Conservation (phyloP, 73 alveolate species). For the Diophrys appendiculata region DNA sequence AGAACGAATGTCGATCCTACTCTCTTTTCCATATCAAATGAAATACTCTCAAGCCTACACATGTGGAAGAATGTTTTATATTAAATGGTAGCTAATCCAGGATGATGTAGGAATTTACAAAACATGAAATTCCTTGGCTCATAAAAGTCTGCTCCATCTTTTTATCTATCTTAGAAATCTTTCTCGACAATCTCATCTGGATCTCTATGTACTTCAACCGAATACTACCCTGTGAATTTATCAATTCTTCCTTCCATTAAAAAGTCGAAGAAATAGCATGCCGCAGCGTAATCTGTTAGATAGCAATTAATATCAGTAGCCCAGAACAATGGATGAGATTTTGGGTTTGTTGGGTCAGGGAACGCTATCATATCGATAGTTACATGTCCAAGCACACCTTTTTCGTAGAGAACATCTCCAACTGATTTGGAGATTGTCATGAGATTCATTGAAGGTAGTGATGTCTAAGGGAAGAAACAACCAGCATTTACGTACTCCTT, state of each 20-base stretch:
- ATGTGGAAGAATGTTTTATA: conserved; percentile 69
- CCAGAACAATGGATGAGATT: conserved; percentile 67
- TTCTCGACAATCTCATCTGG: conserved; percentile 59
- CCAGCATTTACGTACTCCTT: conserved; percentile 66
- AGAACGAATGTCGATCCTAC: conserved; percentile 65
- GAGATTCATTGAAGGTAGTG: conserved; percentile 57
- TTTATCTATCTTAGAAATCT: conserved; percentile 5
- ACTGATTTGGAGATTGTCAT: conserved; percentile 61
- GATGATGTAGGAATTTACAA: conserved; percentile 66
- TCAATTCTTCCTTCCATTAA: conserved; percentile 69
- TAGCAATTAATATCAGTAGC: conserved; percentile 63
- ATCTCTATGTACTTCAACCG: conserved; percentile 61
- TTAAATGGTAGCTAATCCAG: conserved; percentile 62
- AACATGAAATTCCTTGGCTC: conserved; percentile 67
- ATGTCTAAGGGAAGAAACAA: conserved; percentile 68
- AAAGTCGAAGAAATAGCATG: conserved; percentile 58
- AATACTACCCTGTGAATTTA: conserved; percentile 59
- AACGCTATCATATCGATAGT: conserved; percentile 60
- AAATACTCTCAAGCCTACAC: conserved; percentile 65
- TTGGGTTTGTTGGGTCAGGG: conserved; percentile 68
- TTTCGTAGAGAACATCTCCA: conserved; percentile 60
- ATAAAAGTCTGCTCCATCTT: conserved; percentile 46
- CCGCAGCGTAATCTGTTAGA: conserved; percentile 61
- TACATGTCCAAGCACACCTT: conserved; percentile 68
- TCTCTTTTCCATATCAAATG: conserved; percentile 68